Evolutionary conservation across 129 eudicot species (phyloP), one percentile per base, ranked within the genome.

Genomic region (Ambrosia trifida): DNA sequence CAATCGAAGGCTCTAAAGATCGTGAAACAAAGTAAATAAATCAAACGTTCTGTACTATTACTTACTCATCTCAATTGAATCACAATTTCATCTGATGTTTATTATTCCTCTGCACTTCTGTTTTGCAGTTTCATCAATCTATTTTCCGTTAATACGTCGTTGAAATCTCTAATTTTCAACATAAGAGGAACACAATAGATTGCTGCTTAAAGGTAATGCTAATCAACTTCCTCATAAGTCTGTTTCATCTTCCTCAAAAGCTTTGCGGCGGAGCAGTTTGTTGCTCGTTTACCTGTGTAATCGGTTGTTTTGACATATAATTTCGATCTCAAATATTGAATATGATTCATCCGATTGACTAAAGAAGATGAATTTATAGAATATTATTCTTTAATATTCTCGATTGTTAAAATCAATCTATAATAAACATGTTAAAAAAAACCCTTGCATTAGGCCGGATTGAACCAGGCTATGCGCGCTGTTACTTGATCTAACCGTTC

Each of bases 141-240:
- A 12, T 35, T 31, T 73, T 35, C 31, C 47, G 62, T 35, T 19
- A 57, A 57, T 72, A 73, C 70, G 38, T 47, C 10, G 10, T 20
- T 24, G 54, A 45, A 3, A 59, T 78, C 10, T 62, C 41, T 14
- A 24, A 43, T 11, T 38, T 33, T 57, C 31, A 18, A 68, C 12
- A 28, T 18, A 40, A 40, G 51, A 57, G 60, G 52, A 41, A 33
- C 30, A 70, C 38, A 46, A 28, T 9, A 65, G 33, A 57, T 66
- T 65, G 19, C 57, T 24, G 72, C 50, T 65, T 44, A 24, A 47
- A 43, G 82, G 82, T 72, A 72, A 65, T 65, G 45, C n/a, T 43
- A 67, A 65, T 65, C 66, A 64, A 51, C 79, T 20, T 24, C 5
- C 45, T 16, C 58, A 45, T 30, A 58, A 31, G 4, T 32, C 62